A percentile compares a stretch with the other conserved stretches of the same genome.
phyloP scores from a whole-genome alignment of 2,329 filamentous ascomycete species.

The Botrytis elliptica region DNA sequence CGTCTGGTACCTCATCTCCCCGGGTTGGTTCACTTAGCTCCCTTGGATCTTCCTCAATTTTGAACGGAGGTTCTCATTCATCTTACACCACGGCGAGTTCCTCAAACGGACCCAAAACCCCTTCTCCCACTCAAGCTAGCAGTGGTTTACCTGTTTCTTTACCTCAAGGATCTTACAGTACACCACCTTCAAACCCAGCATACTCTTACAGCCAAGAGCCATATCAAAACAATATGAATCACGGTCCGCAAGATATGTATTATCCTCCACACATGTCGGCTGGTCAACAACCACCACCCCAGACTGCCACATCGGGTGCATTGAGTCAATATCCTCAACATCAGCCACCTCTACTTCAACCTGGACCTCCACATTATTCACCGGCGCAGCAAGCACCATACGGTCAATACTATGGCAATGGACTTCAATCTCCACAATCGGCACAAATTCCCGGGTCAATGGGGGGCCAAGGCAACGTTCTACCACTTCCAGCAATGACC shows the following conservation, averaged over 20 bases:
- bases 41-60: slow-evolving; percentile 57
- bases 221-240: slow-evolving; percentile 69
- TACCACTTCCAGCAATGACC: slow-evolving; percentile 61
- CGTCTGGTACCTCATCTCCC: slow-evolving; percentile 71
- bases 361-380: slow-evolving; percentile 67
- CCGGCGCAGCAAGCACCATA: slow-evolving; percentile 52
- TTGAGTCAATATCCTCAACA: slow-evolving; percentile 75
- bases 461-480: slow-evolving; percentile 61
- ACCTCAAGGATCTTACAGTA: slow-evolving; percentile 39
- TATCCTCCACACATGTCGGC: slow-evolving; percentile 77
- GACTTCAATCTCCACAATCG: slow-evolving; percentile 75
- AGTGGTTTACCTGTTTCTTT: slow-evolving; percentile 45
- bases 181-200: slow-evolving; percentile 41
- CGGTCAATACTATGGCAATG: slow-evolving; percentile 72
- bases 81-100: slow-evolving; percentile 52
- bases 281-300: slow-evolving; percentile 70
- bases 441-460: slow-evolving; percentile 69
- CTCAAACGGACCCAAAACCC: slow-evolving; percentile 69
- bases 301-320: slow-evolving; percentile 71
- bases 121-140: slow-evolving; percentile 65
- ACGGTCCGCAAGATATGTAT: slow-evolving; percentile 79
- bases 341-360: slow-evolving; percentile 73
- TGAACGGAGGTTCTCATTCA: slow-evolving; percentile 54
- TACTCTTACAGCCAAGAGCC: slow-evolving; percentile 44
- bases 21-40: slow-evolving; percentile 67